These are phyloP conservation scores for Diaporthe caulivora DNA, from an alignment of 2,329 filamentous ascomycete genomes.

Conservation along the genomic window DNA sequence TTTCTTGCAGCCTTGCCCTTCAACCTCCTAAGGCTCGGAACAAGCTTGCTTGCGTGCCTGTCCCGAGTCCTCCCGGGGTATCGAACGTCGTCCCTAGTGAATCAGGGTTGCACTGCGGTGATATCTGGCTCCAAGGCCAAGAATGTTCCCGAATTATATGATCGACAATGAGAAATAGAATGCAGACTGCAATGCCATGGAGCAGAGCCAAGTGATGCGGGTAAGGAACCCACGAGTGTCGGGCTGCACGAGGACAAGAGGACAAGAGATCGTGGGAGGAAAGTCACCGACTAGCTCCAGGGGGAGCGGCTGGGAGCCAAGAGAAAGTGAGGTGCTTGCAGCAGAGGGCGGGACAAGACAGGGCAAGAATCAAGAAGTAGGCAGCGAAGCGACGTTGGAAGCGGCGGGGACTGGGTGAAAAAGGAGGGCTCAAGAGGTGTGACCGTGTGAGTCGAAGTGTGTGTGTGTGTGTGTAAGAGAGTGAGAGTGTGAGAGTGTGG, in stretches of 20 bases:
- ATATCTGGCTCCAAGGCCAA: conserved; percentile 1
- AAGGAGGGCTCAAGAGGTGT: conserved; percentile 17
- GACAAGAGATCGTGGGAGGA: conserved; percentile 22
- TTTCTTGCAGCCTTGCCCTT: neutral
- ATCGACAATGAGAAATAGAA: neutral
- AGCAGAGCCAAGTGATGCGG: conserved; percentile 27
- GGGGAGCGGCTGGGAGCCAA: conserved; percentile 29
- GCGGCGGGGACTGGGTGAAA: conserved; percentile 21
- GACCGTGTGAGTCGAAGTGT: neutral
- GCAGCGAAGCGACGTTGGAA: conserved; percentile 13
- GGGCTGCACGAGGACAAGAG: conserved; percentile 25
- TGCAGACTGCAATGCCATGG: conserved; percentile 18
- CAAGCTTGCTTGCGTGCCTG: neutral
- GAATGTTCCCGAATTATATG: neutral
- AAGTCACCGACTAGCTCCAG: conserved; percentile 18
- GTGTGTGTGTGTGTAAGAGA: neutral
- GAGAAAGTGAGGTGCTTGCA: conserved; percentile 29
- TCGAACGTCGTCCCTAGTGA: neutral
- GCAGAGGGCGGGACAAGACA: conserved; percentile 23
- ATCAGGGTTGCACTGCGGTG: neutral
- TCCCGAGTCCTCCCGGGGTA: neutral
- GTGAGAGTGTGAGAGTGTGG: conserved; percentile 7
- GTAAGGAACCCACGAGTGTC: neutral
- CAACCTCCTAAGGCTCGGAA: neutral
- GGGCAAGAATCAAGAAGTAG: neutral